phyloP scores from a whole-genome alignment of 1,284 basidiomycete genomes.

The Moesziomyces sp. region DNA sequence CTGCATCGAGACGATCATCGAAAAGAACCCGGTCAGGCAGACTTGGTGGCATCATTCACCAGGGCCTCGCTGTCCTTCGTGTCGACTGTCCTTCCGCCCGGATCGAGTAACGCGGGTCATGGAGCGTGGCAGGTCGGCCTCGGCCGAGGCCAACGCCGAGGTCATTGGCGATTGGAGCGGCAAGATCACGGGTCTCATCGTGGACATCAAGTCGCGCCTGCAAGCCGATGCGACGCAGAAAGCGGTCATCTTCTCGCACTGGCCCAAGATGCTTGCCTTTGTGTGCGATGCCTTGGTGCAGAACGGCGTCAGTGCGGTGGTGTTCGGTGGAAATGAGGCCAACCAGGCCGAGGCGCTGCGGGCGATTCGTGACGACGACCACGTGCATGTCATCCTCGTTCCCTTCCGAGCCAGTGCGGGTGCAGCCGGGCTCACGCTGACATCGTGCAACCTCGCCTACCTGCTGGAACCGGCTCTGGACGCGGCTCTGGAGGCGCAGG shows the following conservation, averaged over 20 bases:
- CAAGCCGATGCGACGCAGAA: conserved; percentile 37
- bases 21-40: conserved; percentile 6
- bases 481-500: conserved; percentile 48
- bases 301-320: conserved; percentile 35
- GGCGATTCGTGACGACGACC: conserved; percentile 46
- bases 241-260: conserved; percentile 54
- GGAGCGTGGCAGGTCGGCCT: conserved; percentile 25
- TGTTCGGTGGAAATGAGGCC: conserved; percentile 34
- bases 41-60: neutral
- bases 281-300: conserved; percentile 40
- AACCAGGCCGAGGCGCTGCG: conserved; percentile 39
- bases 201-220: conserved; percentile 32
- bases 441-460: conserved; percentile 46
- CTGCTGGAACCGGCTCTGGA: conserved; percentile 53
- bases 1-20: conserved; percentile 41
- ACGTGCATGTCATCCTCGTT: conserved; percentile 42
- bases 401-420: conserved; percentile 53
- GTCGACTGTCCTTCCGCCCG: conserved; percentile 28
- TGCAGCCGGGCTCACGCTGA: conserved; percentile 54
- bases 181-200: conserved; percentile 54
- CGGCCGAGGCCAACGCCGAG: conserved; percentile 7
- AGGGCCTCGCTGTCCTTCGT: conserved; percentile 26
- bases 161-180: conserved; percentile 46
- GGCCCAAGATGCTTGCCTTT: conserved; percentile 47
- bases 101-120: conserved; percentile 41